Evolutionary conservation across 129 eudicot genomes (phyloP).

Genomic region (carrot (Daucus carota)): DNA sequence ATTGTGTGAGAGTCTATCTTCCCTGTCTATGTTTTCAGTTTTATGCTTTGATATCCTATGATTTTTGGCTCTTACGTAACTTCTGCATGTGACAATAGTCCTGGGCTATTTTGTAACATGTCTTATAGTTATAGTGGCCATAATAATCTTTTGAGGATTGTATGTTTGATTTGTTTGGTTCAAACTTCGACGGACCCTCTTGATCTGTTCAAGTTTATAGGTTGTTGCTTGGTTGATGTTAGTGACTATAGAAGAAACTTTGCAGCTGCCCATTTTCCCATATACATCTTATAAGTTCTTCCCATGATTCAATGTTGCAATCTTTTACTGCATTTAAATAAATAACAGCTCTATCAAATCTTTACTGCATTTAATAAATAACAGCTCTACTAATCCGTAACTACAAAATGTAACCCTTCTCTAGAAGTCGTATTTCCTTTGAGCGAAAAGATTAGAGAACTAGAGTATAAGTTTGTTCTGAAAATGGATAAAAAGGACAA

Average conservation of each 20-base stretch:
- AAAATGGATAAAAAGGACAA: too few species aligned
- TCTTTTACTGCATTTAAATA: not conserved
- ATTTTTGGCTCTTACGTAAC: not conserved
- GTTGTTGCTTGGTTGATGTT: not conserved
- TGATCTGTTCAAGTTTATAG: not conserved
- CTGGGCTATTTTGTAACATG: not conserved
- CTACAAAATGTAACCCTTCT: not conserved
- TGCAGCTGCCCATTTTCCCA: not conserved
- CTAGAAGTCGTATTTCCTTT: too few species aligned
- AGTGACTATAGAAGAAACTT: not conserved
- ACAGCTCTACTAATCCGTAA: not conserved
- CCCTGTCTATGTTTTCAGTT: not conserved
- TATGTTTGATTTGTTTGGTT: not conserved
- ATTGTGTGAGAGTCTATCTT: not conserved
- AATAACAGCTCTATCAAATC: too few species aligned
- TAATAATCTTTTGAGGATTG: not conserved
- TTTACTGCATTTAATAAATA: too few species aligned
- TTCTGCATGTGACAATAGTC: not conserved
- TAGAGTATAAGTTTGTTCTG: too few species aligned
- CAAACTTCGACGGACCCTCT: not conserved
- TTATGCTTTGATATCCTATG: not conserved
- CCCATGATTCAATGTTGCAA: not conserved
- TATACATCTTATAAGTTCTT: not conserved
- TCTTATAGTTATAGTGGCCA: not conserved
- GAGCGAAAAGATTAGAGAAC: too few species aligned